Conservation (phyloP, 495 filamentous ascomycete species). For the Hypoxylon rickii region DNA sequence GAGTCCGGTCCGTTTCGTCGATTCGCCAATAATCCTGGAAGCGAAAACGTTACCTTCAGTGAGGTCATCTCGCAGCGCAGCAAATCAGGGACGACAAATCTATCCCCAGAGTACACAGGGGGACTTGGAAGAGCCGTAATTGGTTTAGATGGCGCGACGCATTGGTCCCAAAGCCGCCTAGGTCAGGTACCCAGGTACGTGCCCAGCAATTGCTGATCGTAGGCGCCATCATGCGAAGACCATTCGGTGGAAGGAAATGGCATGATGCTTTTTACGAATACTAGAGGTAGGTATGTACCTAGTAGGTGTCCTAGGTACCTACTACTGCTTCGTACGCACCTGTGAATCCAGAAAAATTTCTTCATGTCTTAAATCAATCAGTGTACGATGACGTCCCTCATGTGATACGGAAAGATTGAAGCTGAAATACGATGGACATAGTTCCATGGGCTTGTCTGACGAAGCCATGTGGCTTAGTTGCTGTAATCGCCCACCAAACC, state of each 20-base stretch:
- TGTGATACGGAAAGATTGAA: background rate
- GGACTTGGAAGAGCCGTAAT: constrained; percentile 10
- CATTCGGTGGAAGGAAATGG: too few species aligned
- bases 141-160: constrained; percentile 27
- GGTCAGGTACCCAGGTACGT: too few species aligned
- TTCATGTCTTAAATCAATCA: background rate
- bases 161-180: constrained; percentile 1
- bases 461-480: background rate
- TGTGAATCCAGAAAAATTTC: background rate
- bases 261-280: too few species aligned
- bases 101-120: constrained; percentile 20
- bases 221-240: background rate
- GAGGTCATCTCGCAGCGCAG: constrained; percentile 18
- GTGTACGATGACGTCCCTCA: background rate
- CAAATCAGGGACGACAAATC: constrained; percentile 14
- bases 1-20: constrained; percentile 1
- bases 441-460: background rate
- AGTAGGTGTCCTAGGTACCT: too few species aligned
- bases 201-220: background rate
- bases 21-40: too few species aligned
- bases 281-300: background rate
- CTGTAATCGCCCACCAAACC: background rate
- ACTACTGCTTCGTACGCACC: too few species aligned
- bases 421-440: background rate
- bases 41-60: constrained; percentile 25